Evolutionary conservation across 768 basidiomycete genomes (phyloP), one percentile per base, ranked within the genome.

Genomic region (Cantharellus cinnabarinus): DNA sequence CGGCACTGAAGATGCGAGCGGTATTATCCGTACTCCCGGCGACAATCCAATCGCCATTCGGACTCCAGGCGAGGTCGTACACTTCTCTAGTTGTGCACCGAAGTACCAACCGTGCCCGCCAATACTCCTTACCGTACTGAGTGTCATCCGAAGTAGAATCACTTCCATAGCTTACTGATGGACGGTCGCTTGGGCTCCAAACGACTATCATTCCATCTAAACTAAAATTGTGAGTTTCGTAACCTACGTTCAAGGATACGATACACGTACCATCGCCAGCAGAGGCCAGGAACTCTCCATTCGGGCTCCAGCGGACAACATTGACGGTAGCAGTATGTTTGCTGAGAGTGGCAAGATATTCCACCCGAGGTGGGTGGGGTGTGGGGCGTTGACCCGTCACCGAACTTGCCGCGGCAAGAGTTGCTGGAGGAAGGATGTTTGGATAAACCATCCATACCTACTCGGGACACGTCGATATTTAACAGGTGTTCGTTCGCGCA

Each of bases 1-100:
- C 73, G 2, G 81, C 74, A 15, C 80, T 76, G 70, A 85, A 93
- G 42, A 97, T 81, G 54, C 89, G 74, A 0, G 94, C 93, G 3
- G 83, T 84, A 64, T 97, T 97, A 69, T 99, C 95, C 4, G 94
- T 98, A 67, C 89, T 90, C 3, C 95, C 95, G n/a, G 90, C 84
- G 50, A 99, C 77, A 60, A 99, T 79, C 63, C 88, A 94, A 63
- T 93, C 88, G 40, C 94, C 90, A 15, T 85, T 83, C 0, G 95
- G 95, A 64, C 88, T 90, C 95, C 95, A 99, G 0, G 91, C 89
- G 35, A 99, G 74, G 67, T 99, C 95, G 69, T 99, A 99, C 3
- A 98, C 90, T 69, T 98, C 90, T 79, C 93, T 89, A 3, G 83
- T 83, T 2, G 90, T 88, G 64, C 88, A 89, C 60, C 85, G 75